Base-by-base conservation (phyloP, 2,329 filamentous ascomycete genomes). In the Fusarium transvaalense region DNA sequence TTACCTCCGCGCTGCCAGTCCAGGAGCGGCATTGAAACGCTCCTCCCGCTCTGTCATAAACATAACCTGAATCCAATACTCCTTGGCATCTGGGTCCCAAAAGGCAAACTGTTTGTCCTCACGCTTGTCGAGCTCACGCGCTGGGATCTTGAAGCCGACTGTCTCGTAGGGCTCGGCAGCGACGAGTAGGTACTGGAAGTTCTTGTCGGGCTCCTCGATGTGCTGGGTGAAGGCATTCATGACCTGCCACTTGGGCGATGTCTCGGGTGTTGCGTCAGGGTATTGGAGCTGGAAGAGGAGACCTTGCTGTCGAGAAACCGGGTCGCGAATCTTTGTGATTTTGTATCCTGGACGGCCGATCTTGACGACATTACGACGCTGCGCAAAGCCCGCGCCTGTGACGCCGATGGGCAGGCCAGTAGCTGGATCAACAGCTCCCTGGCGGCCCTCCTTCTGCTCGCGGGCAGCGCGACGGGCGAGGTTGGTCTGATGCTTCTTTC, bases 11-110 rank as follows among this genome's bases (percentile, higher is more conserved):
- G 82, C 82, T 27, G 84, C 84, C 72, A 90, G 75, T 14, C 88
- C 88, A 1, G 88, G 88, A 55, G 89, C 88, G 19, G 88, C 87
- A 50, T 88, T 89, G 69, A 90, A 98, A 64, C 94, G 86, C 85
- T 97, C 95, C 82, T 98, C 96, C 68, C 96, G 89, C 84, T 99
- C 96, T 38, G 96, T 98, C 88, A 97, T 96, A 82, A 98, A 99
- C 85, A 98, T 92, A 70, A 99, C 87, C 84, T 98, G 96, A 39
- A 97, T 88, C 93, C 94, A 98, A 78, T 97, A 99, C 83, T 98
- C 95, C 85, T 97, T 97, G 68, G 91, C 89, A 79, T 99, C 96
- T 64, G 91, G 90, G 81, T 99, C 96, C 85, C 94, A 99, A 90
- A 94, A 98, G 55, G 89, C 91, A 87, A 95, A 99, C 80, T 94